phyloP scores from a whole-genome alignment of 2,329 filamentous ascomycete species.

The Cyphellophora europaea region DNA sequence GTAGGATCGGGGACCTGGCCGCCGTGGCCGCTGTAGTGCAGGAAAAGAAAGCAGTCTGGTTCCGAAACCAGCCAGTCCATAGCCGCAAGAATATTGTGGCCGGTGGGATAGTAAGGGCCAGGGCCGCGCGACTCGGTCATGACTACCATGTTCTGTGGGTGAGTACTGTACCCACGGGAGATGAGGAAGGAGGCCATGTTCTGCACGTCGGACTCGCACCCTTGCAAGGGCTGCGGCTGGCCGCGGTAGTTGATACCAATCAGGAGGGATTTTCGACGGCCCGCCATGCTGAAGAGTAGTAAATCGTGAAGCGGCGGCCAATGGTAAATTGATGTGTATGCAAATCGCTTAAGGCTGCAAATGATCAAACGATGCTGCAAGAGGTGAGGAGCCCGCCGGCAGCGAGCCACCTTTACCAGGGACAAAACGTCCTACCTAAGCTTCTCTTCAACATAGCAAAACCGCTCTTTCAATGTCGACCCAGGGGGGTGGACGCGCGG shows the following conservation, averaged over 20 bases:
- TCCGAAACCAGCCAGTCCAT: constrained; percentile 47
- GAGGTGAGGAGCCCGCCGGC: too few species aligned
- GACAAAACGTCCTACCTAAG: too few species aligned
- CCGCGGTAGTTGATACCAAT: constrained; percentile 46
- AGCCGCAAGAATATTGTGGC: constrained; percentile 40
- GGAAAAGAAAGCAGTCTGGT: constrained; percentile 26
- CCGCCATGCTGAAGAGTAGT: too few species aligned
- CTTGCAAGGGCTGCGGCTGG: constrained; percentile 33
- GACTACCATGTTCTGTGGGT: constrained; percentile 34
- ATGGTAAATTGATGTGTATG: too few species aligned
- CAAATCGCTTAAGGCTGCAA: too few species aligned
- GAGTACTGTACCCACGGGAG: constrained; percentile 33
- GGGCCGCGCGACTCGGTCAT: constrained; percentile 26
- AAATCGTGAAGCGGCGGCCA: too few species aligned
- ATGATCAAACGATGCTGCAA: too few species aligned
- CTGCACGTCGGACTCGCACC: constrained; percentile 41
- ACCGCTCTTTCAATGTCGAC: too few species aligned
- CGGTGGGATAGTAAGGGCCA: constrained; percentile 27
- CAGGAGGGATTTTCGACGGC: constrained; percentile 36
- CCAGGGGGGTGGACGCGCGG: too few species aligned
- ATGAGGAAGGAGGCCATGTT: constrained; percentile 39
- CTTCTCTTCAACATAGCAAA: too few species aligned
- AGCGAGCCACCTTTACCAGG: too few species aligned
- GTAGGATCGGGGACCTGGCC: constrained; percentile 38
- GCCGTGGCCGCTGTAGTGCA: constrained; percentile 53